Conservation (phyloP, 148 eudicot genomes). For the Fagopyrum homotropicum region DNA sequence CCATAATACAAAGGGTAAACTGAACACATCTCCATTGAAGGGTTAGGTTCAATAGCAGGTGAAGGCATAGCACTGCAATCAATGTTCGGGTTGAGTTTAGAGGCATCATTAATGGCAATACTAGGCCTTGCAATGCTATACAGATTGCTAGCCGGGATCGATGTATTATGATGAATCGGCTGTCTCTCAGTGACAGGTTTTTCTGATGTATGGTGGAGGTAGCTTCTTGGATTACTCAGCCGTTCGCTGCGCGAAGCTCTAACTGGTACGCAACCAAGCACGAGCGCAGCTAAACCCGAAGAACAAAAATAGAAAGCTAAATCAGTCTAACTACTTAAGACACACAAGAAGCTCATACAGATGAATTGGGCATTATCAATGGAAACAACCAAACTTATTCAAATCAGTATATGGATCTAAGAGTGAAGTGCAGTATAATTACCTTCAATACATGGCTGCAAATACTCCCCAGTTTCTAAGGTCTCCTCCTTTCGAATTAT, state of each 20-base stretch:
- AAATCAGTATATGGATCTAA: constrained; percentile 1
- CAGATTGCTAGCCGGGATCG: constrained; percentile 18
- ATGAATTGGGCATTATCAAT: background rate
- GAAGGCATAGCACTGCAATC: constrained; percentile 22
- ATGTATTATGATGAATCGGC: constrained; percentile 19
- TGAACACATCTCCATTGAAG: constrained; percentile 26
- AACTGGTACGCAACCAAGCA: constrained; percentile 80
- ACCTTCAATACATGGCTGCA: constrained; percentile 99
- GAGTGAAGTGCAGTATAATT: background rate
- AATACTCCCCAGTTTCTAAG: constrained; percentile 61
- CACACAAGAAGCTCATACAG: background rate
- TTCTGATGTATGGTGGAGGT: constrained; percentile 47
- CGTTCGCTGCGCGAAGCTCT: constrained; percentile 86
- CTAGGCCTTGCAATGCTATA: constrained; percentile 21
- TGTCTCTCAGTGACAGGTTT: constrained; percentile 24
- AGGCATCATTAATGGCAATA: constrained; percentile 10
- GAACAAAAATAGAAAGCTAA: constrained; percentile 20
- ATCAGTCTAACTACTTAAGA: background rate
- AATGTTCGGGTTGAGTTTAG: constrained; percentile 23
- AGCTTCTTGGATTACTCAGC: constrained; percentile 56
- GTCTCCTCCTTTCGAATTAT: constrained; percentile 83
- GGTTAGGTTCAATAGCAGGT: constrained; percentile 24
- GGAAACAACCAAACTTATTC: background rate
- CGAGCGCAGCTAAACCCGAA: constrained; percentile 67
- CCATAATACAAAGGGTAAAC: constrained; percentile 77